These are phyloP conservation scores for Aspergillus homomorphus DNA, from an alignment of 495 filamentous ascomycete species.

Conservation along the genomic window DNA sequence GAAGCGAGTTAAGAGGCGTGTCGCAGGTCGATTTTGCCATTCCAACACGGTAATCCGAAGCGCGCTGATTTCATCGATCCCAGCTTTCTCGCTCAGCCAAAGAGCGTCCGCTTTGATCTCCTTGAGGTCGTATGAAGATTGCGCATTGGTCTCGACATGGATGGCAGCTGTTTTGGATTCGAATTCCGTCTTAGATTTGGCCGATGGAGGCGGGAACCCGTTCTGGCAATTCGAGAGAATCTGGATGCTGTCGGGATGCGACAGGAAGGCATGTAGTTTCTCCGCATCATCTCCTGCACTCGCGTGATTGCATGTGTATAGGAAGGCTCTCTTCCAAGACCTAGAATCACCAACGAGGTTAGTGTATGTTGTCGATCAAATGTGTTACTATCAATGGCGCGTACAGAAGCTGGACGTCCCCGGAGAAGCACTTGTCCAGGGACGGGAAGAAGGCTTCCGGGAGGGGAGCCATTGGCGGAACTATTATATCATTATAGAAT, in stretches of 20 bases:
- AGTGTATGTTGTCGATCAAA: constrained; percentile 1
- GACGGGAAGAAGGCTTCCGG: constrained; percentile 60
- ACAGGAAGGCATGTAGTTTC: constrained; percentile 60
- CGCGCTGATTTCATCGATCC: constrained; percentile 78
- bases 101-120: constrained; percentile 81
- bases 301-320: constrained; percentile 56
- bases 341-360: constrained; percentile 38
- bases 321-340: constrained; percentile 74
- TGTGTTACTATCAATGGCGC: constrained; percentile 20
- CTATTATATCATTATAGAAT: constrained; percentile 55
- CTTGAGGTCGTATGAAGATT: constrained; percentile 67
- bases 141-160: constrained; percentile 68
- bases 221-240: constrained; percentile 62
- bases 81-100: constrained; percentile 75
- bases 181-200: constrained; percentile 66
- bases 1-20: constrained; percentile 61
- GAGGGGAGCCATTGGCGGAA: constrained; percentile 65
- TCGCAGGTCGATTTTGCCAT: constrained; percentile 69
- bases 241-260: constrained; percentile 60
- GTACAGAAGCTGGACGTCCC: constrained; percentile 57
- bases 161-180: constrained; percentile 90
- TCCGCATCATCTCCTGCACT: constrained; percentile 44
- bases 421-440: constrained; percentile 60
- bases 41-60: constrained; percentile 78
- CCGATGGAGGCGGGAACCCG: constrained; percentile 57